Evolutionary conservation across 257 asterid genomes (phyloP).

Genomic region (Thymus quinquecostatus): DNA sequence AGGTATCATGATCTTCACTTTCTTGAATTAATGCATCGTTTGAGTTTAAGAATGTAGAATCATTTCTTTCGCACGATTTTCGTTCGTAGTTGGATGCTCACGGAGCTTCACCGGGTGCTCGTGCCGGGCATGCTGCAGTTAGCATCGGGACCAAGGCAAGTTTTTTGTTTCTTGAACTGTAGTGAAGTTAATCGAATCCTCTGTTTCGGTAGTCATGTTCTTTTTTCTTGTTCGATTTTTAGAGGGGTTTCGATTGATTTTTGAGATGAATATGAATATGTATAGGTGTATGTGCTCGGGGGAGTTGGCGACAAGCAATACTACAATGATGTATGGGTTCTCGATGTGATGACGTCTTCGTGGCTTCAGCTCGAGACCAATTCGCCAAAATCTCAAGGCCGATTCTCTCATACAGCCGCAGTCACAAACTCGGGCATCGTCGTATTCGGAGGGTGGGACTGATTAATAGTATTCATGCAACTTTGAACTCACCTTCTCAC

Average conservation of each 20-base stretch:
- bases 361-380: slow-evolving; percentile 69
- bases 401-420: slow-evolving; percentile 89
- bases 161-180: neutral
- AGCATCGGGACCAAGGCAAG: slow-evolving; percentile 84
- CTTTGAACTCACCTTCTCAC: neutral
- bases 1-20: slow-evolving; percentile 52
- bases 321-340: slow-evolving; percentile 83
- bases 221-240: neutral
- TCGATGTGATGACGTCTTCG: slow-evolving; percentile 57
- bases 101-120: slow-evolving; percentile 71
- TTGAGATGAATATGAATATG: neutral
- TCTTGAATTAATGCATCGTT: neutral
- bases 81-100: slow-evolving; percentile 51
- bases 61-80: neutral
- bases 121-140: slow-evolving; percentile 94
- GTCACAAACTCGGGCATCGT: slow-evolving; percentile 62
- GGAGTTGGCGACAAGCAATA: slow-evolving; percentile 90
- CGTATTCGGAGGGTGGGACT: slow-evolving; percentile 84
- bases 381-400: slow-evolving; percentile 67
- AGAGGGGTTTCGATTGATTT: neutral
- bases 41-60: neutral
- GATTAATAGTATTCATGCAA: neutral
- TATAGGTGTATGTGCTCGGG: slow-evolving; percentile 75
- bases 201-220: neutral
- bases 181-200: neutral